phyloP scores from a whole-genome alignment of 2,329 filamentous ascomycete species.

The Cordyceps cateniannulata region DNA sequence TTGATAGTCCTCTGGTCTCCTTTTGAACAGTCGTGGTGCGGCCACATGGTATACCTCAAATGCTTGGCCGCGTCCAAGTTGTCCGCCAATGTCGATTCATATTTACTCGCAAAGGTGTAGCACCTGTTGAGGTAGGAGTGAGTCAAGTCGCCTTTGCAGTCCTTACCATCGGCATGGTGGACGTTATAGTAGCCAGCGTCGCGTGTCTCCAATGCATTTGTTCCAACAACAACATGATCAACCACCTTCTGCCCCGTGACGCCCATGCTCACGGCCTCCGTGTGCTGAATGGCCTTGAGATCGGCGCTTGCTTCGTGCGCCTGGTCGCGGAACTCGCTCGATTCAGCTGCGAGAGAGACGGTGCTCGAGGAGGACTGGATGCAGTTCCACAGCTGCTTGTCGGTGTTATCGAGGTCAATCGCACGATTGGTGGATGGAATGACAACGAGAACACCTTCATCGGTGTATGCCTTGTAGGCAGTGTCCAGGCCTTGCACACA shows the following conservation, averaged over 20 bases:
- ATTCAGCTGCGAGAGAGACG: constrained; percentile 3
- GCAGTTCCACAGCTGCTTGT: constrained; percentile 1
- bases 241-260: constrained; percentile 1
- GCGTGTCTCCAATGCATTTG: background rate
- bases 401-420: background rate
- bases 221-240: background rate
- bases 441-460: background rate
- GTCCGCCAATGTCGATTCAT: background rate
- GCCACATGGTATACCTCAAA: constrained; percentile 1
- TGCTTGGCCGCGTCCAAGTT: background rate
- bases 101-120: background rate
- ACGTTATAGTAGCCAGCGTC: background rate
- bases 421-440: constrained; percentile 1
- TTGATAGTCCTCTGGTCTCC: background rate
- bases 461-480: background rate
- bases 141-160: background rate
- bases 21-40: background rate
- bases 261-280: background rate
- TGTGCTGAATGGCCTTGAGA: background rate
- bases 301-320: background rate
- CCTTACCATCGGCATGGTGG: background rate
- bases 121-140: background rate
- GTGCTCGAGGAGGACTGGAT: constrained; percentile 1
- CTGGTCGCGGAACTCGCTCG: constrained; percentile 1
- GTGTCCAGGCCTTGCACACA: background rate